Evolutionary conservation across 352 stramenopile genomes (phyloP).

Genomic region (Phytopythium mirpurense): DNA sequence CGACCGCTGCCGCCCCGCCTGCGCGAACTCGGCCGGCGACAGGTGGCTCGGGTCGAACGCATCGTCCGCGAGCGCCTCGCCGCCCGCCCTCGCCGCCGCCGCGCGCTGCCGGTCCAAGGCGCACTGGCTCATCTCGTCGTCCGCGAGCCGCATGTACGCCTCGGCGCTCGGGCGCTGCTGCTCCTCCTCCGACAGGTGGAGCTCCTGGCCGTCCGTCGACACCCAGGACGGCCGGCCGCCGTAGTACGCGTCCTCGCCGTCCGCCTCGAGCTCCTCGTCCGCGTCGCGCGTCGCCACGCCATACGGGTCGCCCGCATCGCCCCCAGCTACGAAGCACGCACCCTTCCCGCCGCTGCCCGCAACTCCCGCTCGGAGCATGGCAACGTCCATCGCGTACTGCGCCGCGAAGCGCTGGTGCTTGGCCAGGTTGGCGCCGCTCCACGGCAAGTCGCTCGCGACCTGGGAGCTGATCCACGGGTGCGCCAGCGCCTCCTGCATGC

Average conservation of each 20-base stretch:
- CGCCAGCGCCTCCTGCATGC: constrained; percentile 45
- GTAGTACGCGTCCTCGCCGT: constrained; percentile 9
- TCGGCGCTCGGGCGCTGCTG: constrained; percentile 54
- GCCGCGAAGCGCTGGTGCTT: constrained; percentile 38
- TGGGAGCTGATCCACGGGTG: constrained; percentile 66
- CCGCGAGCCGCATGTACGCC: constrained; percentile 72
- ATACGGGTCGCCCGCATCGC: not conserved
- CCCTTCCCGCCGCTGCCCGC: not conserved
- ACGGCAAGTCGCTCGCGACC: constrained; percentile 39
- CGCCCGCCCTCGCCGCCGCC: not conserved
- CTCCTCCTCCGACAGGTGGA: constrained; percentile 25
- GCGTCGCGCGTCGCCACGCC: constrained; percentile 1
- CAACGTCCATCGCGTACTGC: constrained; percentile 39
- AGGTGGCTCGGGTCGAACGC: constrained; percentile 1
- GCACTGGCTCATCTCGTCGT: constrained; percentile 13
- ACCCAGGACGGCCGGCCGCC: constrained; percentile 63
- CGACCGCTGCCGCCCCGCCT: constrained; percentile 6
- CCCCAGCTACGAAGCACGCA: not conserved
- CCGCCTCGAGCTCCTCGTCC: constrained; percentile 7
- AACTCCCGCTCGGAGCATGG: constrained; percentile 7
- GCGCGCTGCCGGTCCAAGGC: not conserved
- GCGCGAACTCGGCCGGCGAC: constrained; percentile 1
- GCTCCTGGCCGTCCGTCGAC: constrained; percentile 56
- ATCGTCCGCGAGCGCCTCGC: not conserved
- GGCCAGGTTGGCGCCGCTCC: constrained; percentile 34